Evolutionary conservation across 2,329 filamentous ascomycete genomes (phyloP), one percentile per base, ranked within the genome.

Genomic region (Xylariales sp.): DNA sequence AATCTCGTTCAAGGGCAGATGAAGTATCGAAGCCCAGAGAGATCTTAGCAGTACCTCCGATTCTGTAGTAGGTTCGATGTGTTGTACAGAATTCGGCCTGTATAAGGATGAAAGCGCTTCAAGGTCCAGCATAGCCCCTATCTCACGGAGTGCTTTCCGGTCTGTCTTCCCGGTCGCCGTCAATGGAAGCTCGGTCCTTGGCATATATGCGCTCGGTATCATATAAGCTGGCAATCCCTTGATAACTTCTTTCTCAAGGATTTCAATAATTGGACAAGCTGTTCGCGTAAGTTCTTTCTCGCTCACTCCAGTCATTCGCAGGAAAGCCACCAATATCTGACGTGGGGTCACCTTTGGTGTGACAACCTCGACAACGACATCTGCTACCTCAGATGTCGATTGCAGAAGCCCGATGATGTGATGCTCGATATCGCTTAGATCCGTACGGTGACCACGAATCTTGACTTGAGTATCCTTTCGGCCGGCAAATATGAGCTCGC

Each of bases 401-500:
- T n/a, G n/a, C n/a, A n/a, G n/a, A n/a, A n/a, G n/a, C n/a, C n/a
- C n/a, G n/a, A n/a, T n/a, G n/a, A 36, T 25, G 21, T 18, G 36
- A 15, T 20, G 22, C 24, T 46, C 44, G 12, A 46, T 35, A 18
- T 46, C 44, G n/a, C 34, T 22, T 15, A 46, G 25, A 22, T 46
- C 44, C 2, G 43, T n/a, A n/a, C 44, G 20, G 18, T 42, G 44
- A 2, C 44, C 44, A 4, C 44, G 40, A 3, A 46, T 31, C 14
- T 46, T 46, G 28, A 31, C 19, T 28, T 46, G 40, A 9, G 20
- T 31, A 24, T 46, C 35, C 24, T 46, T 39, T 7, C 44, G 39
- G 16, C 39, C 24, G 5, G 31, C 19, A 10, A 39, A 63, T 46
- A 45, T 62, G 57, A 28, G 12, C 2, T 4, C 40, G 7, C 61